phyloP scores from a whole-genome alignment of 441 rosid genomes.

The Jatropha multifida region DNA sequence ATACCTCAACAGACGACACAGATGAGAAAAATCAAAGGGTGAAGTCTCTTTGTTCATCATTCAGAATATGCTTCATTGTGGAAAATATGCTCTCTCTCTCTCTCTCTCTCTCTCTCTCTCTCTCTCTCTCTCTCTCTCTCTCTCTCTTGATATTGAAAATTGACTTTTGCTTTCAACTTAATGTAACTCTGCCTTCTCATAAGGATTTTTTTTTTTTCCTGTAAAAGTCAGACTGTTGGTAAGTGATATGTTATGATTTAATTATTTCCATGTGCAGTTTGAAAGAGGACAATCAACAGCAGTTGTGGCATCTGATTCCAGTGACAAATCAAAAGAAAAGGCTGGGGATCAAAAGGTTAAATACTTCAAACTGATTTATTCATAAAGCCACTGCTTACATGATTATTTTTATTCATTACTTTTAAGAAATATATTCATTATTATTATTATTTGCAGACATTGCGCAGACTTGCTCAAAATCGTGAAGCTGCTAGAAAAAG shows the following conservation, averaged over 20 bases:
- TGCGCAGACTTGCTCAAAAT: conserved; percentile 81
- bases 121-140: background rate
- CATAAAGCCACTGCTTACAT: background rate
- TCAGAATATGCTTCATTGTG: background rate
- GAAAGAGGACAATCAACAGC: conserved; percentile 51
- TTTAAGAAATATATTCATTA: background rate
- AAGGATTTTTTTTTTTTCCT: background rate
- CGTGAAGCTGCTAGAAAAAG: conserved; percentile 91
- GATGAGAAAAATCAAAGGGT: conserved; percentile 80
- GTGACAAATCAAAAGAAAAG: conserved; percentile 84
- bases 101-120: background rate
- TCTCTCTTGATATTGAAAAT: background rate
- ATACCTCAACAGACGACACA: conserved; percentile 80
- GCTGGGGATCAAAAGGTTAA: conserved; percentile 70
- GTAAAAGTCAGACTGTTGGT: background rate
- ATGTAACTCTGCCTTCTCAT: background rate
- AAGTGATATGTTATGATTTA: conserved; percentile 14
- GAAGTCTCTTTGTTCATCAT: conserved; percentile 28
- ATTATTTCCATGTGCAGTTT: conserved; percentile 47
- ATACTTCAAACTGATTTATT: conserved; percentile 2
- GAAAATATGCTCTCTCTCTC: background rate
- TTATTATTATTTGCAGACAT: conserved; percentile 37
- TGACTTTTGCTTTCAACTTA: background rate
- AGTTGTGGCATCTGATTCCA: conserved; percentile 62
- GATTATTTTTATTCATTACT: background rate